Evolutionary conservation across 495 filamentous ascomycete species (phyloP).

Genomic region (Cetradonia linearis): DNA sequence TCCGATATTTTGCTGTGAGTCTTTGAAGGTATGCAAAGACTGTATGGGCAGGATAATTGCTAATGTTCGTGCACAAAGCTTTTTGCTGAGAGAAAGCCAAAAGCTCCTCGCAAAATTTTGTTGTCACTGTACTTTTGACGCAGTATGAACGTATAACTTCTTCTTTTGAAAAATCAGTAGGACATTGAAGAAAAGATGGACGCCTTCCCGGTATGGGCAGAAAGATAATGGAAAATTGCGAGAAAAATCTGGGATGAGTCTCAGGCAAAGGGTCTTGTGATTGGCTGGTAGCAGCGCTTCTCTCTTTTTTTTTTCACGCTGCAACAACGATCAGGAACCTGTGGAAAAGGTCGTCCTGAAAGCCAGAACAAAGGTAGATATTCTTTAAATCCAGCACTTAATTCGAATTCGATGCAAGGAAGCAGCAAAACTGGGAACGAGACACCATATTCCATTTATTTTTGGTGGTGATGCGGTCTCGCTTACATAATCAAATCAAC

Average conservation of each 20-base stretch:
- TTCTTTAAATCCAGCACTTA: background rate
- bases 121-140: background rate
- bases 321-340: background rate
- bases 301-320: background rate
- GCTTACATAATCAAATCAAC: conserved; percentile 5
- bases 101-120: background rate
- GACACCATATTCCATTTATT: background rate
- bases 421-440: background rate
- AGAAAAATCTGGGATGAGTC: background rate
- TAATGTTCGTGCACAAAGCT: background rate
- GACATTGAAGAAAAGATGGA: background rate
- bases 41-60: background rate
- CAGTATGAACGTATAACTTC: background rate
- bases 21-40: background rate
- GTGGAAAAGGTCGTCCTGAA: background rate
- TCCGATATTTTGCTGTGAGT: background rate
- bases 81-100: background rate
- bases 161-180: background rate
- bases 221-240: background rate
- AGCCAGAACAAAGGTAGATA: background rate
- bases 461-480: background rate
- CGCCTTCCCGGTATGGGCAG: background rate
- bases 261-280: background rate
- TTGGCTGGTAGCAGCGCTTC: background rate
- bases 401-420: background rate